A percentile compares a stretch with the other conserved stretches of the same genome.
phyloP scores from a whole-genome alignment of 2,329 filamentous ascomycete genomes.

The Acrocalymma vagum region DNA sequence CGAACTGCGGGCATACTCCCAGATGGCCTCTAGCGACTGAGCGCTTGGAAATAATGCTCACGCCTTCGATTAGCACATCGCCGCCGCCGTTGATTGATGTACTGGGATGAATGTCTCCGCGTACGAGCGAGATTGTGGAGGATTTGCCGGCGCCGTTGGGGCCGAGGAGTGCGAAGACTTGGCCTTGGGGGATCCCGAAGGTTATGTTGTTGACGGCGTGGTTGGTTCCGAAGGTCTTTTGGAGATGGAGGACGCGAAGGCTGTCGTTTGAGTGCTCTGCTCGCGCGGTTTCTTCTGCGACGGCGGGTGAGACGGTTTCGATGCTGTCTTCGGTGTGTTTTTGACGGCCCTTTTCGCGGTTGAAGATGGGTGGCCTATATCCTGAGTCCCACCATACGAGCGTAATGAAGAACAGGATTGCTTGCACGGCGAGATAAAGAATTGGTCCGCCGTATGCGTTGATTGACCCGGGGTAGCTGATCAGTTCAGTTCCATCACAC shows the following conservation, averaged over 20 bases:
- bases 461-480: conserved; percentile 74
- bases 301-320: conserved; percentile 61
- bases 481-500: conserved; percentile 70
- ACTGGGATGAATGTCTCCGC: conserved; percentile 83
- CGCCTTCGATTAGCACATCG: conserved; percentile 81
- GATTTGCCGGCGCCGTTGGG: conserved; percentile 93
- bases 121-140: conserved; percentile 86
- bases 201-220: conserved; percentile 85
- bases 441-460: conserved; percentile 84
- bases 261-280: conserved; percentile 71
- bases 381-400: conserved; percentile 85
- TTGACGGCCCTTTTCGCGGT: conserved; percentile 40
- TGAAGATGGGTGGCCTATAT: conserved; percentile 62
- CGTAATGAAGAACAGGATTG: conserved; percentile 72
- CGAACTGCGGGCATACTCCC: conserved; percentile 84
- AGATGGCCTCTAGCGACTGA: conserved; percentile 77
- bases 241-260: conserved; percentile 80
- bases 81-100: conserved; percentile 66
- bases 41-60: conserved; percentile 76
- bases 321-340: conserved; percentile 54
- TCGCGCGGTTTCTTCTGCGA: conserved; percentile 70
- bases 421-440: conserved; percentile 80
- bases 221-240: conserved; percentile 79
- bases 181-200: conserved; percentile 79
- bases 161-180: conserved; percentile 88